Base-by-base conservation (phyloP, 208 protist genomes). In the Crithidia fasciculata region DNA sequence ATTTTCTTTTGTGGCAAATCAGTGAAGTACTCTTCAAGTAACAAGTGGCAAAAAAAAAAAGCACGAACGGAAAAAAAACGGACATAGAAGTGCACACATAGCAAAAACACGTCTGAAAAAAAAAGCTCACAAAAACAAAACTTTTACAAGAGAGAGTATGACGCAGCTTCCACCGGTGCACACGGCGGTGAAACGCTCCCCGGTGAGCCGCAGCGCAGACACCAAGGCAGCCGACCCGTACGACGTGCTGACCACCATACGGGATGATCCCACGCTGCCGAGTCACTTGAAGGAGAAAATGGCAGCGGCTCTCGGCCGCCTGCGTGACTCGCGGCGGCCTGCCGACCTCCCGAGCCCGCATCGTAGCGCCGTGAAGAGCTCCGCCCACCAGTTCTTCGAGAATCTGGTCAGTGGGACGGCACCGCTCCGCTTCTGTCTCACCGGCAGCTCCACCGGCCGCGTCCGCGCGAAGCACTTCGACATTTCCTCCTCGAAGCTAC, bases 381-480 rank as follows among this genome's bases (percentile, higher is more conserved):
- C 28, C 13, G 74, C 74, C 18, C 66, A 79, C 37, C 44, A 57
- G 5, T 79, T 56, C 19, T 79, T 79, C 18, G 69, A 79, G 41
- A 57, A 73, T 19, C 47, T 84, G 7, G 49, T 80, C 41, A 84
- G 80, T 44, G 80, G 80, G 3, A 68, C 67, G 13, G 74, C 80
- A 1, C 80, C 80, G 45, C 65, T 84, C 8, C 80, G 70, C 39
- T 74, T 80, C 60, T 80, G 63, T 36, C 41, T 63, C 44, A 50
- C 67, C 19, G 50, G 59, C 2, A 79, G 41, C 12, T 58, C 44
- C 9, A 59, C 74, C 3, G 45, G 55, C 5, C 61, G 60, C 16
- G 57, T 53, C 8, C 80, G 80, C 5, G 74, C 69, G 28, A 80
- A 67, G 55, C 62, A 69, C 55, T 84, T 81, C 8, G 80, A 84